Evolutionary conservation across 2,329 filamentous ascomycete genomes (phyloP), one percentile per base, ranked within the genome.

Genomic region (Cercospora brassicicola): DNA sequence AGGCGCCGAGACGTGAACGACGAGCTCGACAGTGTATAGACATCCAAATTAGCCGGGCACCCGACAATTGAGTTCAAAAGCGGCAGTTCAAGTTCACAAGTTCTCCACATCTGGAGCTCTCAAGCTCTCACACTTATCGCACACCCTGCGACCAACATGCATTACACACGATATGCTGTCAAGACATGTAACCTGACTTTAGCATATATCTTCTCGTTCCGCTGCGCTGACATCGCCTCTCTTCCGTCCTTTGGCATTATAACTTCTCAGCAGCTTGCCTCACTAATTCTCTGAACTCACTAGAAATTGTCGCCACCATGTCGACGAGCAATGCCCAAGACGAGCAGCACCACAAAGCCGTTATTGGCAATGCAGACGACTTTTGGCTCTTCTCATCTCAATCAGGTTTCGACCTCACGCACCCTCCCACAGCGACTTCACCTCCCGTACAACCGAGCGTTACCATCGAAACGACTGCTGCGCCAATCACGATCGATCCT

Each of bases 331-430:
- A 33, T 53, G 23, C 10, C 33, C 62, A 65, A 66, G 53, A 60
- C 51, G 10, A 61, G 55, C 20, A 57, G 15, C 64, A 67, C 31
- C 57, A 67, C 42, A 59, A 48, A 57, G 67, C 79, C 39, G 67
- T 82, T 62, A 81, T 84, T 66, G 83, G 83, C 67, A 76, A 78
- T 48, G 67, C 73, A 9, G 71, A 74, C 15, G 81, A 80, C 72
- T 82, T 82, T 75, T 84, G 83, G 83, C 77, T 81, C 4, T 81
- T 83, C 72, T 80, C 80, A 42, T 76, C 78, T 2, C 20, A 66
- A 23, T 78, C 73, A 10, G 82, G 81, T 59, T 84, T 84, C 74
- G 80, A 85, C 70, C 79, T 85, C 4, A 84, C 82, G 1, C 83
- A 81, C 67, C 78, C 82, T 1, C 9, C 73, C 6, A 70, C 73